Conservation (phyloP, 2,329 filamentous ascomycete genomes). For the Aspergillus sp. region DNA sequence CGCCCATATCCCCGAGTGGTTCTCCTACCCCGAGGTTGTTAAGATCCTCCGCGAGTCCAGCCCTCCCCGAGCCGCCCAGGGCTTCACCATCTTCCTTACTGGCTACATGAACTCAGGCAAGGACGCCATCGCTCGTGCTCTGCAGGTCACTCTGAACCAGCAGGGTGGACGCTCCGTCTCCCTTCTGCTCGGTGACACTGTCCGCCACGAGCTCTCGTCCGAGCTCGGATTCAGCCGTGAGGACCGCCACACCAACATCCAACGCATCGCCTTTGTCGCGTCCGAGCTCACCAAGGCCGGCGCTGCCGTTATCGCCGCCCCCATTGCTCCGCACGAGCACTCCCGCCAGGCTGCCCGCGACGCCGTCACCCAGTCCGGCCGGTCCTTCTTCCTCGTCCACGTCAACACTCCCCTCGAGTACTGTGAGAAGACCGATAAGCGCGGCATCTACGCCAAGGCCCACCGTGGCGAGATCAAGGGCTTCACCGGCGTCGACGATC, state of each 20-base stretch:
- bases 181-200: conserved; percentile 88
- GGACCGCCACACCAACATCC: conserved; percentile 91
- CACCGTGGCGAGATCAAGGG: conserved; percentile 88
- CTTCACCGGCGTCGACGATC: conserved; percentile 96
- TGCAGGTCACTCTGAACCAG: conserved; percentile 97
- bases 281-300: conserved; percentile 88
- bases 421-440: conserved; percentile 90
- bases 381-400: conserved; percentile 90
- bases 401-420: conserved; percentile 87
- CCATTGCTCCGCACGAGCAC: conserved; percentile 84
- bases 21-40: conserved; percentile 98
- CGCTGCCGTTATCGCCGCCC: conserved; percentile 88
- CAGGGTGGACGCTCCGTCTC: conserved; percentile 92
- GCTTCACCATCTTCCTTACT: conserved; percentile 96
- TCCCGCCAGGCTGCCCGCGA: conserved; percentile 70
- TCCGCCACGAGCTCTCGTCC: conserved; percentile 82
- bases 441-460: conserved; percentile 77
- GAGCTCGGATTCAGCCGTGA: conserved; percentile 91
- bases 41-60: conserved; percentile 92
- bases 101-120: conserved; percentile 96
- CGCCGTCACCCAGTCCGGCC: conserved; percentile 63
- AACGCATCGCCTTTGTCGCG: conserved; percentile 91
- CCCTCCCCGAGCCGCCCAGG: conserved; percentile 80
- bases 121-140: conserved; percentile 86
- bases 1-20: conserved; percentile 96